Conservation (phyloP, 192 early-diverging fungal species). For the Coemansia sp. region DNA sequence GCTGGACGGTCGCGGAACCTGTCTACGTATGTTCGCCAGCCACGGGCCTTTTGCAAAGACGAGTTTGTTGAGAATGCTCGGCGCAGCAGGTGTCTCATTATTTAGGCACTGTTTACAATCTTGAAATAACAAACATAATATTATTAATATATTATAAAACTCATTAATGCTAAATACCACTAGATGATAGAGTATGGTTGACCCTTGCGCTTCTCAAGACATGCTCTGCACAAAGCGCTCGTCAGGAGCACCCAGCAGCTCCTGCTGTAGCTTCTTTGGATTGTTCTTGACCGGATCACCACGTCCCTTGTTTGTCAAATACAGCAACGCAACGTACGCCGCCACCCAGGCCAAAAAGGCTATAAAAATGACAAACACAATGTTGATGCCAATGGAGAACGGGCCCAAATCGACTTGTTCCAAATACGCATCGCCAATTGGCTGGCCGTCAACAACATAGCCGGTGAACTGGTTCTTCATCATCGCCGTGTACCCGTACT, state of each 20-base stretch:
- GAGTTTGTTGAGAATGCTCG: not conserved
- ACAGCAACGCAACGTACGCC: slow-evolving; percentile 34
- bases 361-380: slow-evolving; percentile 26
- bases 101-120: too few species aligned
- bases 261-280: slow-evolving; percentile 4
- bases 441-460: slow-evolving; percentile 27
- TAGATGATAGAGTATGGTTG: too few species aligned
- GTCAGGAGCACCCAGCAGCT: slow-evolving; percentile 30
- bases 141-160: not conserved
- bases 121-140: not conserved
- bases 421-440: slow-evolving; percentile 41
- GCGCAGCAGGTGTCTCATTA: not conserved
- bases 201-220: not conserved
- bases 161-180: not conserved
- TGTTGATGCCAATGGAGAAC: slow-evolving; percentile 46
- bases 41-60: not conserved
- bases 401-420: slow-evolving; percentile 28
- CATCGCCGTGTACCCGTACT: slow-evolving; percentile 57
- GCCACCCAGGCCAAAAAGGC: slow-evolving; percentile 16
- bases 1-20: slow-evolving; percentile 66
- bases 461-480: slow-evolving; percentile 54
- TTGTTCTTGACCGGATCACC: slow-evolving; percentile 3
- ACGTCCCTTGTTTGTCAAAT: slow-evolving; percentile 15
- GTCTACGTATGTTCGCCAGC: slow-evolving; percentile 29
- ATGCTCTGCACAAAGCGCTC: slow-evolving; percentile 11